Base-by-base conservation (phyloP, 2,329 filamentous ascomycete species). In the Curvularia hawaiiensis region DNA sequence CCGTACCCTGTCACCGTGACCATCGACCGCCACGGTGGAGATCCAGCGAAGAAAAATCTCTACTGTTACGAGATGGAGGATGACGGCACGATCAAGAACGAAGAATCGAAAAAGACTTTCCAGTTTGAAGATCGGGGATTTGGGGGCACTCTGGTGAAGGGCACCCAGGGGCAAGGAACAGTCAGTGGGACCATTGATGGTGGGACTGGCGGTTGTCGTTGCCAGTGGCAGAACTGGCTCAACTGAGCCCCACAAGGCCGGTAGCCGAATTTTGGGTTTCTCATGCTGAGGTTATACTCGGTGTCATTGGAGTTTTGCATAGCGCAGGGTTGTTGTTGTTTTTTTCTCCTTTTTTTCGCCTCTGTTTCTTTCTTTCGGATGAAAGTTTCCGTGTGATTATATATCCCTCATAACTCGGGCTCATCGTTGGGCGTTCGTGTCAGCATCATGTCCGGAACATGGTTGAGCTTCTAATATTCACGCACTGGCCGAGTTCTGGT, bases 1-100 rank as follows among this genome's bases (percentile, higher is more conserved):
- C 85, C 86, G 0, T 88, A 87, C 64, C 83, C 85, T 0, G 79
- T 87, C 1, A 87, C 83, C 0, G 78, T 89, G 40, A 84, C 82
- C 0, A 57, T 88, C 2, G 86, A 88, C 65, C 79, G 86, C 2
- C 85, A 88, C 63, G 85, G 85, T 11, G 85, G 86, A 1, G 72
- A 79, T 10, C 72, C 79, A 1, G 75, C 75, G 26, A 74, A 81
- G 60, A 88, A 88, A 71, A 80, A 84, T 59, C 76, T 86, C 0
- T 88, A 86, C 66, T 88, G 85, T 76, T 88, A 87, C 65, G 79
- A 78, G 1, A 71, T 88, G 59, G 80, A 85, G 61, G 74, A 75
- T 22, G 71, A 79, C 14, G 77, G 79, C 6, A 77, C 77, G 16
- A 79, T 85, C 57, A 60, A 68, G 28, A 54, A 74, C 47, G 60